A percentile compares a stretch with the other conserved stretches of the same genome.
These are phyloP conservation scores for Diplocarpon rosae DNA, from an alignment of 2,329 filamentous ascomycete genomes.

Conservation along the genomic window DNA sequence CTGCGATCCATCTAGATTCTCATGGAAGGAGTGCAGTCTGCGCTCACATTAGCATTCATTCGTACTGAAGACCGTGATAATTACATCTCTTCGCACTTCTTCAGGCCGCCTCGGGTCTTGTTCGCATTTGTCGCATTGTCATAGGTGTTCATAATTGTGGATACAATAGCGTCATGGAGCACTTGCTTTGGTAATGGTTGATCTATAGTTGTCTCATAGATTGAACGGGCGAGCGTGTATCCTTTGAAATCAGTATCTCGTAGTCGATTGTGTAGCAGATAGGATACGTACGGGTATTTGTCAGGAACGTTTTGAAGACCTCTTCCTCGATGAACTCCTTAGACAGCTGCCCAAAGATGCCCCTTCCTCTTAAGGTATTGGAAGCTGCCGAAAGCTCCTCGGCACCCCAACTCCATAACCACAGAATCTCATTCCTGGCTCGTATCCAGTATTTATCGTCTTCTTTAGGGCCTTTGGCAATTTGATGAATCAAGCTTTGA, in stretches of 20 bases:
- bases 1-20: constrained; percentile 41
- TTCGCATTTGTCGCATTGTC: constrained; percentile 79
- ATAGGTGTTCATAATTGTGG: constrained; percentile 57
- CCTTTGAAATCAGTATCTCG: constrained; percentile 31
- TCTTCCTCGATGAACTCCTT: constrained; percentile 56
- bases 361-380: constrained; percentile 33
- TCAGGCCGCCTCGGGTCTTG: constrained; percentile 61
- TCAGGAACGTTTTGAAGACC: constrained; percentile 56
- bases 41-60: constrained; percentile 14
- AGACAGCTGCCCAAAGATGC: constrained; percentile 45
- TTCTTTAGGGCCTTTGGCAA: constrained; percentile 33
- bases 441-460: constrained; percentile 55
- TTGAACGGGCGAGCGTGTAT: constrained; percentile 49
- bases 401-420: constrained; percentile 63
- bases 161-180: constrained; percentile 50
- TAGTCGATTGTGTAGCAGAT: background rate
- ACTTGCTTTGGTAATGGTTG: constrained; percentile 37
- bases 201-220: constrained; percentile 45
- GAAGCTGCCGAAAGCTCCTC: constrained; percentile 32
- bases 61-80: constrained; percentile 19
- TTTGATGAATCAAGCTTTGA: constrained; percentile 38
- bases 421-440: constrained; percentile 54
- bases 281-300: constrained; percentile 42
- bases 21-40: constrained; percentile 54
- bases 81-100: constrained; percentile 67